Conservation (phyloP, 345 rosid species). For the Noccaea bulbosa region DNA sequence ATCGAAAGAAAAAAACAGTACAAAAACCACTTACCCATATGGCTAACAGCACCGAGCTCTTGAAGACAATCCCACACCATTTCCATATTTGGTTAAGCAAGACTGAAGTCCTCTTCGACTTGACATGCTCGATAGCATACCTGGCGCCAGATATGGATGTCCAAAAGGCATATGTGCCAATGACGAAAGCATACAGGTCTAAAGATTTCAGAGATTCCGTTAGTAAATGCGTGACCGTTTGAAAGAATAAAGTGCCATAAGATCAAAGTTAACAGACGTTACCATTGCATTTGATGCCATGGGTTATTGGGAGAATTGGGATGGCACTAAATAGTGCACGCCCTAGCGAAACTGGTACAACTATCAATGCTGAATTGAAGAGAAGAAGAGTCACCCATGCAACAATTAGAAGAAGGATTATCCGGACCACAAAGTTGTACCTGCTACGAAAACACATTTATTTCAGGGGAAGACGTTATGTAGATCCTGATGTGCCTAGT, state of each 20-base stretch:
- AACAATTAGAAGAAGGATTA: constrained; percentile 78
- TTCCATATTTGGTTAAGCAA: constrained; percentile 76
- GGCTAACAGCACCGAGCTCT: constrained; percentile 80
- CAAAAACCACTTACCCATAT: constrained; percentile 72
- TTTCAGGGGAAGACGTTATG: constrained; percentile 28
- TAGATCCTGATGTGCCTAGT: neutral
- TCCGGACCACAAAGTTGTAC: constrained; percentile 83
- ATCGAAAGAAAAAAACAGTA: neutral
- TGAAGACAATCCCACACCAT: constrained; percentile 86
- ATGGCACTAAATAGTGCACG: constrained; percentile 89
- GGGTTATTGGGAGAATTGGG: constrained; percentile 95
- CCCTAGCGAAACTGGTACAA: constrained; percentile 93
- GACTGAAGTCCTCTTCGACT: constrained; percentile 72
- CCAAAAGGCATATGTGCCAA: constrained; percentile 97
- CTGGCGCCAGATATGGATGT: constrained; percentile 86
- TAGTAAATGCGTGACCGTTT: neutral
- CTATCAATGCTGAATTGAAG: constrained; percentile 87
- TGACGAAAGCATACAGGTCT: constrained; percentile 94
- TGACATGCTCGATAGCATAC: constrained; percentile 78
- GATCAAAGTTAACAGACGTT: constrained; percentile 27
- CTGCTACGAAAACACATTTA: constrained; percentile 50
- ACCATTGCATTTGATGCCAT: constrained; percentile 99
- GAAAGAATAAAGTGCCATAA: neutral
- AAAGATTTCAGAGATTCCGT: constrained; percentile 27
- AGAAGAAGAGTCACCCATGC: constrained; percentile 98